Base-by-base conservation (phyloP, 495 filamentous ascomycete genomes). In the Thermochaetoides thermophila region DNA sequence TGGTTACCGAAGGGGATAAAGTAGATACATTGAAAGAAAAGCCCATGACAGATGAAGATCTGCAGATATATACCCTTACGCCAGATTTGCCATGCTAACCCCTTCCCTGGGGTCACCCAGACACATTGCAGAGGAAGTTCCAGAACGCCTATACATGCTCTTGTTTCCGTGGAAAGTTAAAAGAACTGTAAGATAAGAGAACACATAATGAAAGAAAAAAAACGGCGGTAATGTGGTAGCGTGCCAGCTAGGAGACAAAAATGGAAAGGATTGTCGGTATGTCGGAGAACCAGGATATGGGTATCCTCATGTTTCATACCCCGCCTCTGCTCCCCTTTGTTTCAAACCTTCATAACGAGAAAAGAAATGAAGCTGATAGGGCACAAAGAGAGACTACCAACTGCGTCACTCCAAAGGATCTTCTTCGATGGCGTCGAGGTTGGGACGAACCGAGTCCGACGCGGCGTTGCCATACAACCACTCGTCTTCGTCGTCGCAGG, bases 391-490 rank as follows among this genome's bases (percentile, higher is more conserved):
- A n/a, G n/a, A n/a, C n/a, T 22, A 24, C 16, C 10, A 23, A 20
- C 3, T 11, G 17, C 17, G n/a, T 37, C 25, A 45, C 36, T 64
- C 60, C 28, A 60, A 40, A 8, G 51, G 43, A 28, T 66, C 63
- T 34, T 68, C 63, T 21, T 61, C 60, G 25, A 64, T 62, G 5
- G 62, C 60, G 22, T 62, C 60, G 16, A 61, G 45, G 10, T 61
- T 63, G 12, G 62, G 63, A 17, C 54, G 54, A 13, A 56, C 55
- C 12, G 56, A 66, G 26, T 56, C 60, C 27, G 46, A 59, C 16
- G 52, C 57, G 15, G 35, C 39, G 32, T 46, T 62, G 29, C 55
- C 68, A 41, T 63, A 67, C 41, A 50, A 53, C 68, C 68, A 73
- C 35, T 71, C 61, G 31, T 69, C 68, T 24, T 65, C 53, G 7